Percentiles rank a stretch among this genome's conserved stretches.
These are phyloP conservation scores for Priceomyces fermenticarens DNA, from an alignment of 805 yeast genomes.

Conservation along the genomic window DNA sequence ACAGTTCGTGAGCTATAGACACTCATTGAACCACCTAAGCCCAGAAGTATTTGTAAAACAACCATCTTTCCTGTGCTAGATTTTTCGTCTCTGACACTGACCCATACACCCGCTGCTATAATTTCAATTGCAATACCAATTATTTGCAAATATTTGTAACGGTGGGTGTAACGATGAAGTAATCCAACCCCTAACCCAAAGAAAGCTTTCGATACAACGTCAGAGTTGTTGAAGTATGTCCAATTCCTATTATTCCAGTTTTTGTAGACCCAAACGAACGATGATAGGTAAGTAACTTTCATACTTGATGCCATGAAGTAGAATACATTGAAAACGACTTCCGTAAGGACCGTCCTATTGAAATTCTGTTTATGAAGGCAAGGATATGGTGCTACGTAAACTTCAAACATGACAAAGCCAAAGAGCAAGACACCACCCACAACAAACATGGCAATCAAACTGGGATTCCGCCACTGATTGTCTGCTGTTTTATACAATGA, in stretches of 20 bases:
- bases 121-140: conserved; percentile 16
- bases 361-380: conserved; percentile 31
- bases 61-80: conserved; percentile 26
- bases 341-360: conserved; percentile 35
- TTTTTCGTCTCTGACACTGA: conserved; percentile 1
- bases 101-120: background rate
- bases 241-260: conserved; percentile 29
- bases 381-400: conserved; percentile 32
- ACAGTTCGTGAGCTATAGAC: conserved; percentile 35
- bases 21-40: conserved; percentile 40
- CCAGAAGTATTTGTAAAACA: conserved; percentile 29
- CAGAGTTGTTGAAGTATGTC: conserved; percentile 36
- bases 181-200: conserved; percentile 37
- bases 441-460: conserved; percentile 43
- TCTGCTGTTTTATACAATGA: conserved; percentile 29
- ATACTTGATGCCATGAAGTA: conserved; percentile 26
- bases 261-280: conserved; percentile 28
- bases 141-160: conserved; percentile 33
- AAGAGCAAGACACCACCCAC: conserved; percentile 37
- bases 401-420: conserved; percentile 32
- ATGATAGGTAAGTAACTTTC: conserved; percentile 27
- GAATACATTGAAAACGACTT: conserved; percentile 29
- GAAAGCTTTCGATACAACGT: conserved; percentile 33
- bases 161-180: conserved; percentile 28
- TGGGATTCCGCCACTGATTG: conserved; percentile 33